phyloP scores from a whole-genome alignment of 2,329 filamentous ascomycete genomes.

The Aspergillus neoniger region DNA sequence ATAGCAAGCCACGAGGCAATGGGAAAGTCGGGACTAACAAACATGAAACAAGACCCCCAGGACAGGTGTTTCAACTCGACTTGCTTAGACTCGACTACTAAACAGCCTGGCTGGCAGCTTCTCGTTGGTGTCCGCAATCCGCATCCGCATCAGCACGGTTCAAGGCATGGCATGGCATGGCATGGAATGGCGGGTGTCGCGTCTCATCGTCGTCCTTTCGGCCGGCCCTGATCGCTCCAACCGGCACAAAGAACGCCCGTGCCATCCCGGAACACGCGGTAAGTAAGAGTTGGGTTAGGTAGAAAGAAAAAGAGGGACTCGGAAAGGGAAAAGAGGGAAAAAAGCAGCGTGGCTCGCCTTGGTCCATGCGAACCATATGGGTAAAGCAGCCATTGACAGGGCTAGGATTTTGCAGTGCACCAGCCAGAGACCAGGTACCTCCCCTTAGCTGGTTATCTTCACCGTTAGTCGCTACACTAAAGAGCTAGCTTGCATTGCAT shows the following conservation, averaged over 20 bases:
- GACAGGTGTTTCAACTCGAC: slow-evolving; percentile 3
- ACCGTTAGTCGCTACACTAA: slow-evolving; percentile 1
- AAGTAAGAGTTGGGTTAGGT: not conserved
- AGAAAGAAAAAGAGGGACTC: not conserved
- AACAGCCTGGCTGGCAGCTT: not conserved
- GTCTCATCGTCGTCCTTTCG: not conserved
- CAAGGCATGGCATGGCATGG: not conserved
- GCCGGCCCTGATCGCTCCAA: not conserved
- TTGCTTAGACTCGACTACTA: not conserved
- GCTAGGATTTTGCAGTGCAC: not conserved
- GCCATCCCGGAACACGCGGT: slow-evolving; percentile 6
- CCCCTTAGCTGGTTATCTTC: not conserved
- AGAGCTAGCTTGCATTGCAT: slow-evolving; percentile 20
- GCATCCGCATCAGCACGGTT: slow-evolving; percentile 1
- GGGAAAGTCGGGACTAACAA: not conserved
- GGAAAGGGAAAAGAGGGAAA: not conserved
- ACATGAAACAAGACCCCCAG: slow-evolving; percentile 2
- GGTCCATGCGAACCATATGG: slow-evolving; percentile 3
- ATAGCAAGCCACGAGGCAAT: not conserved
- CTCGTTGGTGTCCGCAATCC: not conserved
- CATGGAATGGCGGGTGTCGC: slow-evolving; percentile 1
- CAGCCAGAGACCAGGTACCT: slow-evolving; percentile 1
- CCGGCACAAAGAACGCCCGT: not conserved
- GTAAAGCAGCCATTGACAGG: slow-evolving; percentile 3
- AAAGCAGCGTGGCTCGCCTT: slow-evolving; percentile 4